Conservation (phyloP, 768 basidiomycete species). For the Panaeolus papilionaceus region DNA sequence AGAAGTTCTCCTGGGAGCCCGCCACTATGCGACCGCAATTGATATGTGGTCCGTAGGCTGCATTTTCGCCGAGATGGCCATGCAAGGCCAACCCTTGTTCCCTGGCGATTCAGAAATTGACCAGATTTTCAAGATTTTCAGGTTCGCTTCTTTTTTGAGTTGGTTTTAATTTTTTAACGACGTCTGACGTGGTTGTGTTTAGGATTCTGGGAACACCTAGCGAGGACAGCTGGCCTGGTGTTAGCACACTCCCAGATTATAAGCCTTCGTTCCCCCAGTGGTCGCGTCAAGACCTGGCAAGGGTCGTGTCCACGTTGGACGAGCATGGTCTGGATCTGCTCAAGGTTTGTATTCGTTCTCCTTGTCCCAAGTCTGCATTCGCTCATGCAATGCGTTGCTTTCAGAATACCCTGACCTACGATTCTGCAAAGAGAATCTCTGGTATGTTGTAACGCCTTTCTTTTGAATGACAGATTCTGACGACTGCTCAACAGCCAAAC, state of each 20-base stretch:
- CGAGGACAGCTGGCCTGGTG: conserved; percentile 92
- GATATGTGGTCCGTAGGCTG: conserved; percentile 99
- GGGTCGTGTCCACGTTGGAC: conserved; percentile 74
- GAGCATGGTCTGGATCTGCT: conserved; percentile 82
- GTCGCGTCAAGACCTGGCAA: conserved; percentile 75
- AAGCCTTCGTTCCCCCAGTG: conserved; percentile 98
- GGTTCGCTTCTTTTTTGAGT: conserved; percentile 52
- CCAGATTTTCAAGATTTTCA: conserved; percentile 99
- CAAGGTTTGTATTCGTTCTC: conserved; percentile 49
- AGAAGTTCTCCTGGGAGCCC: conserved; percentile 93
- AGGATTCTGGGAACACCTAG: conserved; percentile 95
- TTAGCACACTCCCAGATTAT: conserved; percentile 89
- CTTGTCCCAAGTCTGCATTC: conserved; percentile 1
- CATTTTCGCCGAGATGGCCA: conserved; percentile 99
- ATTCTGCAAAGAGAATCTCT: conserved; percentile 91
- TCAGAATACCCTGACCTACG: conserved; percentile 79
- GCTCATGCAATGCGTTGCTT: conserved; percentile 4
- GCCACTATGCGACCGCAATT: conserved; percentile 96
- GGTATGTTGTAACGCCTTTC: conserved; percentile 53
- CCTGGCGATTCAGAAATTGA: conserved; percentile 99
- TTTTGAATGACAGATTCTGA: conserved; percentile 36
- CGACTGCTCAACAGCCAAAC: conserved; percentile 59
- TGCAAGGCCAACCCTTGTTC: conserved; percentile 89
- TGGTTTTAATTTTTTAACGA: conserved; percentile 9
- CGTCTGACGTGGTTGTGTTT: conserved; percentile 7